Evolutionary conservation across 495 filamentous ascomycete genomes (phyloP), one percentile per base, ranked within the genome.

Genomic region (Penicillium coffeae): DNA sequence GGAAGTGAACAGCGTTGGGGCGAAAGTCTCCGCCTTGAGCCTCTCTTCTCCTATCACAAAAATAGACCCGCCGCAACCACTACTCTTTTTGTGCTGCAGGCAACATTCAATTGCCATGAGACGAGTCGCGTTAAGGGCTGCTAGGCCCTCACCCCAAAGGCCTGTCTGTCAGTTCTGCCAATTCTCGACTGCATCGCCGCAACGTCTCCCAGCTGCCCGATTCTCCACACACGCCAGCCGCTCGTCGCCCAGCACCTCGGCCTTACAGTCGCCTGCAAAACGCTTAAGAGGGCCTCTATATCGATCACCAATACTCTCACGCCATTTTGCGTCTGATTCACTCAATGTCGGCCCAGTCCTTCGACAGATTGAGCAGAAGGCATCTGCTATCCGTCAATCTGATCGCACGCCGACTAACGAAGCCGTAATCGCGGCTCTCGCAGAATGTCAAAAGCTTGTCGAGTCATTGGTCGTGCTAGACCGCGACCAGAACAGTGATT

Each of bases 361-460:
- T 35, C 45, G 43, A 44, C 54, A 65, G 21, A 55, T 74, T 19
- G 53, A 42, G 32, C 49, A 58, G 39, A 58, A 65, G 38, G 59
- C 57, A 12, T 46, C 55, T 7, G 48, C 62, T 34, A 42, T 73
- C 27, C 66, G 63, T 12, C 41, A 64, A 15, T 56, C 66, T 8
- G 51, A 68, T 38, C 55, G 57, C 38, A 68, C 72, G 14, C 74
- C 70, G 6, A 51, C 65, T 38, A 72, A 75, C 45, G 56, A 65
- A 15, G 48, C 54, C 3, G 64, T 81, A 13, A 58, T 73, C 21
- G 42, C 62, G 21, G 51, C 73, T 15, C 64, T 82, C 13, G 56
- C 68, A 34, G 56, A 62, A 65, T 81, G 79, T 38, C 65, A 74
- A 49, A 52, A 51, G 13, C 56, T 74, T 12, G 75, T 75, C 8